Base-by-base conservation (phyloP, 805 yeast species). In the Wickerhamomyces subpelliculosus region DNA sequence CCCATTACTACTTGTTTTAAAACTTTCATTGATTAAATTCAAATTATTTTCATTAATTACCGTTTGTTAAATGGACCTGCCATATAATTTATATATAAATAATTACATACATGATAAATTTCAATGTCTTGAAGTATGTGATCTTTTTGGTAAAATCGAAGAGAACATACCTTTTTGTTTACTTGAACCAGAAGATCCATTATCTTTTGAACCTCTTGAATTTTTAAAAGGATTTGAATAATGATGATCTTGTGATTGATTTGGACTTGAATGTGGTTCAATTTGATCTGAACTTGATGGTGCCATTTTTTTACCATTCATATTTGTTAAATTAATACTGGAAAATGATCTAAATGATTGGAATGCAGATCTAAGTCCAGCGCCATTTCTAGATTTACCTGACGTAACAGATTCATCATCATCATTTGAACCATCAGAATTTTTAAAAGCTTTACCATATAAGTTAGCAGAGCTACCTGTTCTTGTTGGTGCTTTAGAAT, bases 311-410 rank as follows among this genome's bases (percentile, higher is more conserved):
- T 11, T 29, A 11, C 22, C 14, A 24, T 24, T 33, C 29, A 11
- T 22, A 4, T 27, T 36, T 11, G 27, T 6, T 16, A 27, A 23
- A n/a, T 31, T 32, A n/a, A 28, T 18, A n/a, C 24, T 38, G 3
- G 48, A 37, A 5, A 37, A 11, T 12, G 43, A 36, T 35, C 33
- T 40, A 9, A 44, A 28, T 2, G 40, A 32, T 2, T 45, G 30
- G 19, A 44, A 39, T 3, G 43, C 39, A 2, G 41, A 35, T 34
- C 38, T 41, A 11, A 41, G 7, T n/a, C n/a, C n/a, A n/a, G n/a
- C n/a, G 13, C 37, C 38, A 18, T 35, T 28, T 26, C 27, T 37
- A 8, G 38, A 17, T 29, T 19, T 29, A 7, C 21, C 16, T 7
- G 22, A 17, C 3, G 13, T 11, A 7, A 19, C 14, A 8, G 32